Percentiles rank a stretch among this genome's conserved stretches.
These are phyloP conservation scores for Stagonosporopsis vannaccii DNA, from an alignment of 2,329 filamentous ascomycete genomes.

Conservation along the genomic window DNA sequence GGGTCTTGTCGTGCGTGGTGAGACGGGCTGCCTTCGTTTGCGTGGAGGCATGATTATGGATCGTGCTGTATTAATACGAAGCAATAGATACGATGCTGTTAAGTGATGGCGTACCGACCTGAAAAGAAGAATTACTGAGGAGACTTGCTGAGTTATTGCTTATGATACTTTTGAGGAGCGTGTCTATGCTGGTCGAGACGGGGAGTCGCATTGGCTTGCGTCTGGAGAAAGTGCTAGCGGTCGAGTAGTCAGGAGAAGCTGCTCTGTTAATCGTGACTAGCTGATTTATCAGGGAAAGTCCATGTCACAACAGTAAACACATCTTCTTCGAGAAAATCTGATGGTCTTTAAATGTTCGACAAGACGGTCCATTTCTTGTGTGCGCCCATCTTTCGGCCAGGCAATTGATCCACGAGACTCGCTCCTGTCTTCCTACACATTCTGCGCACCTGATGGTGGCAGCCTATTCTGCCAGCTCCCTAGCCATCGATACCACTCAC, in stretches of 20 bases:
- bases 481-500: slow-evolving; percentile 71
- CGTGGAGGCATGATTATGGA: background rate
- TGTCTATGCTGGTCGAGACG: background rate
- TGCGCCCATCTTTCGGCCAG: too few relatives aligned
- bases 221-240: background rate
- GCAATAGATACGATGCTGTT: background rate
- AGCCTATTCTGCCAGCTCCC: slow-evolving; percentile 65
- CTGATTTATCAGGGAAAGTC: background rate
- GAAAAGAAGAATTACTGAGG: too few relatives aligned
- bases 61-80: background rate
- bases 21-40: background rate
- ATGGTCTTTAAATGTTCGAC: too few relatives aligned
- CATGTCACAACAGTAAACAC: background rate
- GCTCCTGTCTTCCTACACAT: too few relatives aligned
- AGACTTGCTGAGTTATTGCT: too few relatives aligned
- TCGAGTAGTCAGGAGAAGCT: background rate
- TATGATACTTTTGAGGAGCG: background rate
- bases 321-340: too few relatives aligned
- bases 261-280: background rate
- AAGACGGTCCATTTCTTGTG: too few relatives aligned
- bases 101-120: too few relatives aligned
- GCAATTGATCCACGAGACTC: too few relatives aligned
- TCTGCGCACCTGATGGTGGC: background rate
- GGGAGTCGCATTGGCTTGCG: background rate
- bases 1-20: background rate